phyloP scores from a whole-genome alignment of 2,329 filamentous ascomycete genomes.

The Akanthomyces uredinophilus region DNA sequence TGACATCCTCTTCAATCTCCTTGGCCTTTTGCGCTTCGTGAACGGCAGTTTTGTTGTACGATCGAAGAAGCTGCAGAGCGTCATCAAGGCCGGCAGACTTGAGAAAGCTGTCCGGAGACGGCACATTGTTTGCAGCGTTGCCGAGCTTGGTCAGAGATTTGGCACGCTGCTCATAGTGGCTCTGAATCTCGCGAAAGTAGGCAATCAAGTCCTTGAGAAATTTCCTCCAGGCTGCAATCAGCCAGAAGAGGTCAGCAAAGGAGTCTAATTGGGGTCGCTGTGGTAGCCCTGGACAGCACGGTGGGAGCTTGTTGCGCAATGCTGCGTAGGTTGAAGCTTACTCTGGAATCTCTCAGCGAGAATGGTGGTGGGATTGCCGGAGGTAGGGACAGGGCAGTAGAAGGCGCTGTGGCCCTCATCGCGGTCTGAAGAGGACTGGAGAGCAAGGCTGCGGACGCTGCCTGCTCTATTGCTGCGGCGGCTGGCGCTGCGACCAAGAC shows the following conservation, averaged over 20 bases:
- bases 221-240: slow-evolving; percentile 75
- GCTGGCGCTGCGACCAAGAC: slow-evolving; percentile 74
- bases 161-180: slow-evolving; percentile 77
- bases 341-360: slow-evolving; percentile 85
- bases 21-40: slow-evolving; percentile 80
- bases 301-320: not conserved
- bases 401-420: slow-evolving; percentile 79
- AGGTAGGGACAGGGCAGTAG: slow-evolving; percentile 82
- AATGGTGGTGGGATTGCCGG: slow-evolving; percentile 80
- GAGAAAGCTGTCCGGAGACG: slow-evolving; percentile 70
- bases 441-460: slow-evolving; percentile 73
- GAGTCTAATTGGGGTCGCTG: not conserved
- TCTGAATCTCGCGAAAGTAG: slow-evolving; percentile 89
- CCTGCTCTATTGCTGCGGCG: slow-evolving; percentile 77
- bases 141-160: slow-evolving; percentile 80
- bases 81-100: slow-evolving; percentile 80
- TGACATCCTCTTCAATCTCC: slow-evolving; percentile 88
- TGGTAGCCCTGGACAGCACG: not conserved
- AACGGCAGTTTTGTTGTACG: slow-evolving; percentile 77
- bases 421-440: slow-evolving; percentile 63
- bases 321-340: slow-evolving; percentile 35
- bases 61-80: slow-evolving; percentile 71
- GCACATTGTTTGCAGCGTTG: slow-evolving; percentile 76
- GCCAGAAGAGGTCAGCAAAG: slow-evolving; percentile 2
- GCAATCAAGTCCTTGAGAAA: slow-evolving; percentile 89